Base-by-base conservation (phyloP, 2,329 filamentous ascomycete species). In the Diaporthe velutina region DNA sequence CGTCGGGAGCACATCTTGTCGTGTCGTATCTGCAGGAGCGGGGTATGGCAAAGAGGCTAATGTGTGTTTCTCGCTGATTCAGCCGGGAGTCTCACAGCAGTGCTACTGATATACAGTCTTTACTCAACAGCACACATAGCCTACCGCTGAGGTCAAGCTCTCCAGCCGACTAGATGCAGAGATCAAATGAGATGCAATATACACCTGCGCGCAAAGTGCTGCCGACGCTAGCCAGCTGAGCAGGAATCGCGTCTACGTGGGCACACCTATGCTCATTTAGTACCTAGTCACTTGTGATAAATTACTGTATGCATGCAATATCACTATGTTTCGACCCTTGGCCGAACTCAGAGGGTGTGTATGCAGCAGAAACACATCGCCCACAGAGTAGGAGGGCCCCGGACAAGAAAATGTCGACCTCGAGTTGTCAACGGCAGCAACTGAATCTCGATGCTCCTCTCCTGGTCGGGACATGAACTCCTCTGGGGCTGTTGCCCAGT, bases 1-100 rank as follows among this genome's bases (percentile, higher is more conserved):
- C 30, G 3, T 10, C 40, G 40, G n/a, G 42, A 35, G 30, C 38
- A 71, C 25, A 35, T 30, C 19, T 35, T 48, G 45, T 19, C 5
- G 54, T 35, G 40, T 57, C 48, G 52, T 58, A 58, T 71, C 68
- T 58, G 68, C 54, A 71, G 22, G 68, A 58, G 54, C 22, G 33
- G 64, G 64, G 45, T n/a, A 28, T 52, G 25, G n/a, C 58, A 64
- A 64, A 22, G 15, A 64, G 58, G 17, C 40, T 45, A 64, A 48
- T 33, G 60, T 30, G 60, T 33, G 40, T 64, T 42, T 42, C 66
- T 57, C 66, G 50, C n/a, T 42, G 35, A 33, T n/a, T 70, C 66
- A 55, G 66, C 66, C 66, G 66, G 13, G n/a, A 15, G 66, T 55
- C 48, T 30, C 58, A 45, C 58, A 30, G 58, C 58, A 64, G 15